Conservation (phyloP, 1,139 yeast genomes). For the Suhomyces coccinellae region DNA sequence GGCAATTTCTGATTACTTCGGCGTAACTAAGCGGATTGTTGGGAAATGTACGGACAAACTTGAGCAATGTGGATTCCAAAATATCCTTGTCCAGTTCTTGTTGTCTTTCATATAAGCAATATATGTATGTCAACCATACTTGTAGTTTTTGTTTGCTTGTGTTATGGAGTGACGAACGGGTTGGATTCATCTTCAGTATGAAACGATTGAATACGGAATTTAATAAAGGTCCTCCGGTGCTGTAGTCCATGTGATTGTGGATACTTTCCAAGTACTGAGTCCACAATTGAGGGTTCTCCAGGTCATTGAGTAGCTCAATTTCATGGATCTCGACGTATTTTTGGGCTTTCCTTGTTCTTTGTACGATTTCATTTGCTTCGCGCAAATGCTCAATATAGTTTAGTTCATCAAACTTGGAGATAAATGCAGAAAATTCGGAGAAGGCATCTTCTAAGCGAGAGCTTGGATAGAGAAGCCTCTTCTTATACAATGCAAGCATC, state of each 20-base stretch:
- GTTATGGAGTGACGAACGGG: slow-evolving; percentile 1
- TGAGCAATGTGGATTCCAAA: slow-evolving; percentile 18
- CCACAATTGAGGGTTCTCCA: slow-evolving; percentile 29
- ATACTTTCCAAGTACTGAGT: slow-evolving; percentile 32
- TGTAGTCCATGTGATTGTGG: slow-evolving; percentile 19
- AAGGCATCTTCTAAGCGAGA: slow-evolving; percentile 41
- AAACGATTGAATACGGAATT: slow-evolving; percentile 11
- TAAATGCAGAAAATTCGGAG: slow-evolving; percentile 43
- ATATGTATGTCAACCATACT: slow-evolving; percentile 34
- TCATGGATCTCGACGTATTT: slow-evolving; percentile 32
- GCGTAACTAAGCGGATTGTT: slow-evolving; percentile 29
- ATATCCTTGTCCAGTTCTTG: slow-evolving; percentile 8
- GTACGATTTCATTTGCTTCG: slow-evolving; percentile 37
- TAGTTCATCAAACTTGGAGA: slow-evolving; percentile 29
- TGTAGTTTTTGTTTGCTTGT: slow-evolving; percentile 18
- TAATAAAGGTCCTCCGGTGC: slow-evolving; percentile 7
- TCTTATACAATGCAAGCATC: slow-evolving; percentile 28
- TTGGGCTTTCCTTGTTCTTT: slow-evolving; percentile 28
- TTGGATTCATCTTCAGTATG: slow-evolving; percentile 3
- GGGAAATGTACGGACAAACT: slow-evolving; percentile 27
- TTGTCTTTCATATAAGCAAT: slow-evolving; percentile 21
- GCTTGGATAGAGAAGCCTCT: slow-evolving; percentile 47
- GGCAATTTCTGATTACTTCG: slow-evolving; percentile 29
- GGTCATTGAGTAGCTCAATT: slow-evolving; percentile 19
- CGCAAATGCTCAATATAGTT: slow-evolving; percentile 43